These are phyloP conservation scores for Aspergillus sp. DNA, from an alignment of 2,329 filamentous ascomycete species.

Conservation along the genomic window DNA sequence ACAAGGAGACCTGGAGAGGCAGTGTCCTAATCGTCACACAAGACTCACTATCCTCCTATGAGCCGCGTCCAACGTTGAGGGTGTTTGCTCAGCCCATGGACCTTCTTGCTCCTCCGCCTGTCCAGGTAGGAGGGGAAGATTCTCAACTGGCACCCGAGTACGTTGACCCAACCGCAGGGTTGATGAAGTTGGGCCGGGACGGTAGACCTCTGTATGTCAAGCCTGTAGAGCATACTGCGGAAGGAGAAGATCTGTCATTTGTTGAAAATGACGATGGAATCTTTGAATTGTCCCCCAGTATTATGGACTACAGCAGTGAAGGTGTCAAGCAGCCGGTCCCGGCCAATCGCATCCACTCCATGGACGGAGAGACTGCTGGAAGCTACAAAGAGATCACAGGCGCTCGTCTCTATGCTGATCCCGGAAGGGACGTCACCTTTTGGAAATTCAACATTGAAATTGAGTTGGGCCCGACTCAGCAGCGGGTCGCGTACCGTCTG, in stretches of 20 bases:
- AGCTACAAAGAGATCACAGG: slow-evolving; percentile 83
- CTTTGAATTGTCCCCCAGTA: slow-evolving; percentile 66
- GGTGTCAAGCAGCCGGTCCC: slow-evolving; percentile 45
- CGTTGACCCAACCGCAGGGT: slow-evolving; percentile 83
- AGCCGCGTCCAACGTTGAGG: slow-evolving; percentile 72
- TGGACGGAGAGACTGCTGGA: slow-evolving; percentile 76
- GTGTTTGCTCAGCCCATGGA: slow-evolving; percentile 87
- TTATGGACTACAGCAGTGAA: slow-evolving; percentile 44
- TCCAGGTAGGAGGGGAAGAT: slow-evolving; percentile 62
- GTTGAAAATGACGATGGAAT: slow-evolving; percentile 80
- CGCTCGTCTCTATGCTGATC: slow-evolving; percentile 77
- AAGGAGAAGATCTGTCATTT: slow-evolving; percentile 73
- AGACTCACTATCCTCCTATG: slow-evolving; percentile 80
- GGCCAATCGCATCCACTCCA: slow-evolving; percentile 47
- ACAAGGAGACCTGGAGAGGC: slow-evolving; percentile 86
- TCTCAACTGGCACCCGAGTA: slow-evolving; percentile 71
- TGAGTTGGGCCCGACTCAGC: slow-evolving; percentile 74
- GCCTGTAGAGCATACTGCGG: slow-evolving; percentile 81
- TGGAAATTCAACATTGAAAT: slow-evolving; percentile 97
- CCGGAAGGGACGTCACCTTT: slow-evolving; percentile 86
- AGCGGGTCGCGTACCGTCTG: slow-evolving; percentile 91
- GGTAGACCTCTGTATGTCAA: slow-evolving; percentile 86
- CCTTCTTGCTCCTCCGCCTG: slow-evolving; percentile 74
- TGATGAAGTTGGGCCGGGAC: slow-evolving; percentile 80
- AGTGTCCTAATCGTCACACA: slow-evolving; percentile 93